These are phyloP conservation scores for Beta vulgaris DNA, from an alignment of 148 eudicot species.

Conservation along the genomic window DNA sequence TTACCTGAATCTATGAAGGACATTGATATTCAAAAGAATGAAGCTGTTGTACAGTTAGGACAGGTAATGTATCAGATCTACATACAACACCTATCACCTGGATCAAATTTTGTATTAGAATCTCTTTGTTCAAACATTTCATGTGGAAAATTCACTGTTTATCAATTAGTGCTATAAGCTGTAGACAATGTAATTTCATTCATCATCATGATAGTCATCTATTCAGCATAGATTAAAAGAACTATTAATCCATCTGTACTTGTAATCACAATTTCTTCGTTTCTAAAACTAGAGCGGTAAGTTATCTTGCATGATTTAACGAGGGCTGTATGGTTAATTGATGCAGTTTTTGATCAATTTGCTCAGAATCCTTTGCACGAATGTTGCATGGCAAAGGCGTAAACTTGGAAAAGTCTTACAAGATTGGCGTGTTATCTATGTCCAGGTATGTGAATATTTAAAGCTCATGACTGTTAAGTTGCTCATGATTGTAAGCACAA, in stretches of 20 bases:
- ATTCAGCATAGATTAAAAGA: neutral
- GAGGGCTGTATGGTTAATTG: conserved; percentile 18
- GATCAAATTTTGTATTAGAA: neutral
- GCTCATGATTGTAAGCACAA: neutral
- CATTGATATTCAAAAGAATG: conserved; percentile 67
- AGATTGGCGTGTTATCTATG: conserved; percentile 85
- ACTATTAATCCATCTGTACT: neutral
- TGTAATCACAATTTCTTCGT: neutral
- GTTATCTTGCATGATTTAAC: conserved; percentile 21
- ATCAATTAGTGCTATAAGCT: neutral
- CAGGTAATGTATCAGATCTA: conserved; percentile 49
- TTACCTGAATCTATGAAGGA: conserved; percentile 63
- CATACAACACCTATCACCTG: neutral
- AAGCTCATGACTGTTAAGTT: neutral
- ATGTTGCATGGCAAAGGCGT: conserved; percentile 99
- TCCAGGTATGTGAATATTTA: conserved; percentile 60
- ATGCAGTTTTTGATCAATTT: conserved; percentile 75
- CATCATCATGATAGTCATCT: neutral
- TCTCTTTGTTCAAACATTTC: conserved; percentile 10
- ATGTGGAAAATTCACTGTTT: neutral
- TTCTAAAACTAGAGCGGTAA: conserved; percentile 11
- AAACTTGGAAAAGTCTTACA: conserved; percentile 95
- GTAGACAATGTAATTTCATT: neutral
- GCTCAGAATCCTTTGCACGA: conserved; percentile 81
- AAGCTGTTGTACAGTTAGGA: conserved; percentile 69